Base-by-base conservation (phyloP, 805 yeast species). In the Isabelozyma gotoi region DNA sequence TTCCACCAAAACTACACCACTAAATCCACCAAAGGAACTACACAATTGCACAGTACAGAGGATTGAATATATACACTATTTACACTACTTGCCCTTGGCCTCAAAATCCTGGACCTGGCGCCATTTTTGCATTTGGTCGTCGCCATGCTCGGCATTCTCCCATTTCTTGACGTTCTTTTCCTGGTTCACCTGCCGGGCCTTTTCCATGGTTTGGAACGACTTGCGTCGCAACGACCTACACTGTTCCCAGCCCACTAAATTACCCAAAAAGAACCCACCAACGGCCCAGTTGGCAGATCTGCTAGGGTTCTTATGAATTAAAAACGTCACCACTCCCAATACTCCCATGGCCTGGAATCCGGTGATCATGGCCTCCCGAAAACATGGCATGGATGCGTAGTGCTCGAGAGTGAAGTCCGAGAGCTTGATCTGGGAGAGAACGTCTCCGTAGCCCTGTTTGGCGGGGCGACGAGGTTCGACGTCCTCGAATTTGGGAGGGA, bases 181-280 rank as follows among this genome's bases (percentile, higher is more conserved):
- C 43, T 50, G 58, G 41, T 62, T 72, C 44, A 52, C 71, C 45
- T 77, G 78, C 53, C 81, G 82, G 0, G 96, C 96, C 55, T 77
- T 64, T 45, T 80, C 82, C 38, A 91, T 84, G 44, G 83, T 81
- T 47, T 78, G 77, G 59, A 81, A 75, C 42, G 86, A 81, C 49
- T 80, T 77, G 55, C 84, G 74, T 60, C 96, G 74, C 38, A 80
- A 74, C 39, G 81, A 73, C 45, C 96, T 74, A 62, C 98, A 91
- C 64, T 89, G 96, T 60, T 91, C 97, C 96, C 96, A 91, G 1
- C 96, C 88, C 19, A 87, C 82, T 0, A 87, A 74, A 36, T 88
- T 81, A 0, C 97, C 97, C 16, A 89, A 60, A 43, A 87, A 64
- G 50, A 89, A 79, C 3, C 94, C 96, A 32, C 86, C 85, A 40